Percentiles rank a stretch among this genome's conserved stretches.
Evolutionary conservation across 164 flowering plant genomes (phyloP).

Genomic region (grape (Vitis vinifera)): DNA sequence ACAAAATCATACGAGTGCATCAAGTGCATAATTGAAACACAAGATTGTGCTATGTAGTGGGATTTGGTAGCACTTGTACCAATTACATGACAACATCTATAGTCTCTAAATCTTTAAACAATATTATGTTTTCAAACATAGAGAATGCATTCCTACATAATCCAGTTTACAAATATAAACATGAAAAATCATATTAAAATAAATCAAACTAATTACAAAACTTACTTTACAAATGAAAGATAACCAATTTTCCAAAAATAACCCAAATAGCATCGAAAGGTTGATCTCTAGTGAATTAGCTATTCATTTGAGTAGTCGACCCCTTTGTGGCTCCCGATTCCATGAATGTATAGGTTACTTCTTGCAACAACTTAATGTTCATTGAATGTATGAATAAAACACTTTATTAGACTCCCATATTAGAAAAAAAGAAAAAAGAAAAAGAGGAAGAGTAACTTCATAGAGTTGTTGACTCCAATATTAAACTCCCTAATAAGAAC

Average conservation of each 20-base stretch:
- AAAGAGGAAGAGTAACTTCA: too few relatives aligned
- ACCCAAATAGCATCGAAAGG: conserved; percentile 82
- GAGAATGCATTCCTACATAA: conserved; percentile 60
- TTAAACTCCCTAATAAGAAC: too few relatives aligned
- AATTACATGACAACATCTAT: conserved; percentile 83
- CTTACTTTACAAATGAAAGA: conserved; percentile 81
- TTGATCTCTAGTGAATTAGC: conserved; percentile 91
- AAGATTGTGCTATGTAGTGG: conserved; percentile 68
- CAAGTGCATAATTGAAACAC: conserved; percentile 85
- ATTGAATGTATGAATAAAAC: conserved; percentile 32
- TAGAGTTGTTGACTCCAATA: too few relatives aligned
- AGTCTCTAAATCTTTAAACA: conserved; percentile 69
- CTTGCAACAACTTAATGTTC: conserved; percentile 46
- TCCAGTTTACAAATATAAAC: background rate
- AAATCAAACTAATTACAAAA: background rate
- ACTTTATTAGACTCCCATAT: background rate
- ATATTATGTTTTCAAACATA: conserved; percentile 69
- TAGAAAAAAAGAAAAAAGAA: too few relatives aligned
- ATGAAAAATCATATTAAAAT: background rate
- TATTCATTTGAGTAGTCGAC: conserved; percentile 61
- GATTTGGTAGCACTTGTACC: conserved; percentile 88
- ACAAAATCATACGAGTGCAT: conserved; percentile 84
- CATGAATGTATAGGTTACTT: conserved; percentile 55
- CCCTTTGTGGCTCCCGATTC: conserved; percentile 90
- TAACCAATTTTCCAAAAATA: conserved; percentile 80